phyloP scores from a whole-genome alignment of 768 basidiomycete species.

The Boletus sp. region DNA sequence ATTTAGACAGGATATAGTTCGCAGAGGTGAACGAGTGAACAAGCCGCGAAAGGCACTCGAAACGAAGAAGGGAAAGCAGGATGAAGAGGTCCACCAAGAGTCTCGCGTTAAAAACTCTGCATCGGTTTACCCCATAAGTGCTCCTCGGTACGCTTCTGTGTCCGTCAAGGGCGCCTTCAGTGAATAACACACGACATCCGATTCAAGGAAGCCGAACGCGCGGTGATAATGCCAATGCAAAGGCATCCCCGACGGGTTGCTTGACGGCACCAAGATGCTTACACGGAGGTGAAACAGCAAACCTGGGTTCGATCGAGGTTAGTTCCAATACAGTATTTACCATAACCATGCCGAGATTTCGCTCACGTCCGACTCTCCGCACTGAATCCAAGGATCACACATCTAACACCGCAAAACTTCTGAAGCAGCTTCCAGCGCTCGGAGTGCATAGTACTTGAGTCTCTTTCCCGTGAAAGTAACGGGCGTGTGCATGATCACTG shows the following conservation, averaged over 20 bases:
- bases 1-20: conserved; percentile 22
- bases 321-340: neutral
- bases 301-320: conserved; percentile 5
- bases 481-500: neutral
- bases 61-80: neutral
- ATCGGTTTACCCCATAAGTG: conserved; percentile 1
- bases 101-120: conserved; percentile 11
- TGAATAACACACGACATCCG: neutral
- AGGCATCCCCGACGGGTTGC: conserved; percentile 10
- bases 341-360: neutral
- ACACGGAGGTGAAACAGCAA: conserved; percentile 9
- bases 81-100: neutral
- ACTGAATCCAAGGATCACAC: neutral
- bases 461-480: neutral
- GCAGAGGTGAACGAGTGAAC: neutral
- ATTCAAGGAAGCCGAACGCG: conserved; percentile 18
- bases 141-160: conserved; percentile 10
- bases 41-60: neutral
- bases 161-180: conserved; percentile 8
- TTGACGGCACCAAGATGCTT: conserved; percentile 17
- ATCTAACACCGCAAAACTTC: neutral
- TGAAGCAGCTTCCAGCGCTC: neutral
- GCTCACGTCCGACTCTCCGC: neutral
- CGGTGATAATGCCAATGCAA: conserved; percentile 8
- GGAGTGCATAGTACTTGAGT: neutral